These are phyloP conservation scores for cucumber (Cucumis sativus) DNA, from an alignment of 306 rosid genomes.

Conservation along the genomic window DNA sequence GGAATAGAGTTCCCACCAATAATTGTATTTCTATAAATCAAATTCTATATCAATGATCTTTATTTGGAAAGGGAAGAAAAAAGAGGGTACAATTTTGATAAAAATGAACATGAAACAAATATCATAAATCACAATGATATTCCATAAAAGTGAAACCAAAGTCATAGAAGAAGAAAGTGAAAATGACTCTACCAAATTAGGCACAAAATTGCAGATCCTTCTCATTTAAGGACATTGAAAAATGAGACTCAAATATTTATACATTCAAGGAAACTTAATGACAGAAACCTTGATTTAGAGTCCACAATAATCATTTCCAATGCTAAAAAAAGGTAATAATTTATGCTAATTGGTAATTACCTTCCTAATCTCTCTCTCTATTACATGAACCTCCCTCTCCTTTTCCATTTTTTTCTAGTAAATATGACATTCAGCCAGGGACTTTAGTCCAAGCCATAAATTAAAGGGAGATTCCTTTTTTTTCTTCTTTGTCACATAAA, in stretches of 20 bases:
- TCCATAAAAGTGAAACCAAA: background rate
- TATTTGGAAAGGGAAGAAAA: background rate
- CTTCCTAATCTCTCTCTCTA: too few relatives aligned
- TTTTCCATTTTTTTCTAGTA: background rate
- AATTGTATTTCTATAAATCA: background rate
- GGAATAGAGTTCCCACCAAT: background rate
- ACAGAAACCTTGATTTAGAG: constrained; percentile 2
- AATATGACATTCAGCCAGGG: background rate
- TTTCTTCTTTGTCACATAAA: background rate
- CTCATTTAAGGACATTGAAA: background rate
- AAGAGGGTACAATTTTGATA: background rate
- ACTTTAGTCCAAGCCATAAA: background rate
- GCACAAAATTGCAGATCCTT: background rate
- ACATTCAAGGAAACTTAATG: constrained; percentile 4
- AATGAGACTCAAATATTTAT: background rate
- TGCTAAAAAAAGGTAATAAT: background rate
- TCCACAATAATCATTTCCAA: background rate
- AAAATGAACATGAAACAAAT: background rate
- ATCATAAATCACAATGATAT: background rate
- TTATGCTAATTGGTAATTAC: background rate
- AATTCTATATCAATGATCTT: background rate
- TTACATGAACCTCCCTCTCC: background rate
- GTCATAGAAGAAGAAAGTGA: background rate
- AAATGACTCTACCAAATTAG: background rate
- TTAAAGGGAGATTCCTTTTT: background rate